Percentiles rank a stretch among this genome's conserved stretches.
phyloP scores from a whole-genome alignment of 345 rosid genomes.

The Aquilaria sinensis region DNA sequence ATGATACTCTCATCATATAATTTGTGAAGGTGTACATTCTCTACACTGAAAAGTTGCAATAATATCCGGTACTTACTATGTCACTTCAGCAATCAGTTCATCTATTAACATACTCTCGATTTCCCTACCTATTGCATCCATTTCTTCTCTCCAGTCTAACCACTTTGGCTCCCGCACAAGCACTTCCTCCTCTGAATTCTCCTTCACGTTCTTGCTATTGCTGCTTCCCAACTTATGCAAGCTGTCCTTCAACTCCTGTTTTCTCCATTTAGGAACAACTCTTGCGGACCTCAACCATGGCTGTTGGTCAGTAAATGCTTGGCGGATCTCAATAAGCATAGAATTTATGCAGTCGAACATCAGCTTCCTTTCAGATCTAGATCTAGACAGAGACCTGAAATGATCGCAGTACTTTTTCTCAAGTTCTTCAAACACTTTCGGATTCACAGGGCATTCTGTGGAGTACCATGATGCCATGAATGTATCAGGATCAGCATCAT shows the following conservation, averaged over 20 bases:
- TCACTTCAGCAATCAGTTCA: conserved; percentile 57
- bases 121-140: conserved; percentile 62
- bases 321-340: conserved; percentile 42
- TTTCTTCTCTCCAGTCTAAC: conserved; percentile 48
- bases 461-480: conserved; percentile 47
- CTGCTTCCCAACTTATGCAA: conserved; percentile 32
- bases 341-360: conserved; percentile 60
- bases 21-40: conserved; percentile 18
- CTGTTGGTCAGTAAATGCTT: conserved; percentile 35
- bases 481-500: conserved; percentile 32
- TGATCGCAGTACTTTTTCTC: conserved; percentile 50
- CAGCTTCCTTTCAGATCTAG: conserved; percentile 60
- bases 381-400: conserved; percentile 19
- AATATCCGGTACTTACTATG: conserved; percentile 3
- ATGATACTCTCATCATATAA: conserved; percentile 25
- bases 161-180: conserved; percentile 39
- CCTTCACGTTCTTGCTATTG: conserved; percentile 29
- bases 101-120: conserved; percentile 58
- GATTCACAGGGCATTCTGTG: conserved; percentile 50
- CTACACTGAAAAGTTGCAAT: conserved; percentile 10
- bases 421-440: conserved; percentile 56
- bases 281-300: conserved; percentile 52
- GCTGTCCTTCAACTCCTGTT: conserved; percentile 33
- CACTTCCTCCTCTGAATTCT: conserved; percentile 32
- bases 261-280: conserved; percentile 28